Base-by-base conservation (phyloP, 129 eudicot species). In the Lactuca saligna region DNA sequence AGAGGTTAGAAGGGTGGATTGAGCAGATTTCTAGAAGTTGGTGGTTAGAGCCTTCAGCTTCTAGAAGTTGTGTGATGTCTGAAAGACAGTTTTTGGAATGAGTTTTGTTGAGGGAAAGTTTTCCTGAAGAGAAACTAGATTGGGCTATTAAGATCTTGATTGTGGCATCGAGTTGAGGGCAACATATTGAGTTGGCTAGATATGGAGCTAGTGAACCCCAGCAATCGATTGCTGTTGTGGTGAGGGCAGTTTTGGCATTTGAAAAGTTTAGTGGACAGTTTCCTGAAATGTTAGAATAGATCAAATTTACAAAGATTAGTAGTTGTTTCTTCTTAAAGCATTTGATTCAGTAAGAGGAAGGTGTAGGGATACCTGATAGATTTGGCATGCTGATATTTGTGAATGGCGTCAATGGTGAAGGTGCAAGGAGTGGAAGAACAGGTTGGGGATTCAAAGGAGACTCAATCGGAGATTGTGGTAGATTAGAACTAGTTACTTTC, bases 131-230 rank as follows among this genome's bases (percentile, higher is more conserved):
- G 50, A 51, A 69, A 70, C 95, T 75, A 29, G 81, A 80, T 54
- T 78, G 85, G 12, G 79, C 96, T 17, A 88, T 35, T 8, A 88
- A 83, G 81, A 86, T 75, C 41, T 39, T 70, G 33, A 85, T 56
- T 7, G 78, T 58, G 74, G 96, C 86, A 34, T 82, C 81, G 33
- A 80, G 71, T 64, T 88, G 96, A 60, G 96, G 96, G 68, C 96
- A 88, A 54, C 96, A 88, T 15, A 81, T 84, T 17, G 66, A 86
- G 73, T 82, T 88, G 15, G 86, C 96, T 37, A 88, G 75, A 71
- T 74, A 82, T 62, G 91, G 86, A 1, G 91, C 96, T 68, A 88
- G 61, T 2, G 86, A 53, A 61, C 81, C 72, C 84, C 90, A 82
- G 70, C 96, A 88, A 62, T 88, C 96, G 58, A 79, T 63, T 9